Base-by-base conservation (phyloP, 768 basidiomycete genomes). In the Mycena vulgaris region DNA sequence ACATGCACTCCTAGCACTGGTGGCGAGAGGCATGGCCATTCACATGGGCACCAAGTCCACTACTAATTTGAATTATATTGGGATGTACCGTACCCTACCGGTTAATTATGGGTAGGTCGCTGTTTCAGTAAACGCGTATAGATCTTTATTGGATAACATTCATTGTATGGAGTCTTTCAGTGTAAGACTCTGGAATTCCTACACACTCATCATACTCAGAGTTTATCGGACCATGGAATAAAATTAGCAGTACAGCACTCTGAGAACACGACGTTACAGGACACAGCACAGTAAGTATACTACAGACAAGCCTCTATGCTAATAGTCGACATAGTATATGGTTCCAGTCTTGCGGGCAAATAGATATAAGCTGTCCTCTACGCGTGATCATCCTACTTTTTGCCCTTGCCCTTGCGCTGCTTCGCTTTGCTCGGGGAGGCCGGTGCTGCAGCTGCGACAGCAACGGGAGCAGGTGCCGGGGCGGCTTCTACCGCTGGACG, bases 321-420 rank as follows among this genome's bases (percentile, higher is more conserved):
- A 27, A 49, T 39, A 39, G 33, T 35, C 3, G 48, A 49, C 28
- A 52, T 23, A 52, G 30, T 48, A 25, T 48, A 48, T 27, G 14
- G 35, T 45, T 45, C 42, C 16, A 45, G 42, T 14, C 42, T 31
- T 52, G 51, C n/a, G 23, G 48, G 37, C 48, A 37, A 49, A 51
- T 51, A 37, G 48, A 49, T 8, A 61, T 51, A 39, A 45, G 6
- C 5, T 30, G 28, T 21, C 35, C 60, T 30, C 10, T 5, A 5
- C 4, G 4, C 3, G 6, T 21, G 35, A 37, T 14, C 49, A 42
- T 8, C 42, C n/a, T 67, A 69, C 53, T 76, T 79, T 73, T 82
- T 81, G 23, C 64, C 69, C 76, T 79, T 82, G n/a, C 75, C 78
- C 19, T 69, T 74, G 60, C 81, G 81, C 68, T 81, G 79, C 69